Evolutionary conservation across 306 rosid genomes (phyloP).

Genomic region (Sicyos baderoa): DNA sequence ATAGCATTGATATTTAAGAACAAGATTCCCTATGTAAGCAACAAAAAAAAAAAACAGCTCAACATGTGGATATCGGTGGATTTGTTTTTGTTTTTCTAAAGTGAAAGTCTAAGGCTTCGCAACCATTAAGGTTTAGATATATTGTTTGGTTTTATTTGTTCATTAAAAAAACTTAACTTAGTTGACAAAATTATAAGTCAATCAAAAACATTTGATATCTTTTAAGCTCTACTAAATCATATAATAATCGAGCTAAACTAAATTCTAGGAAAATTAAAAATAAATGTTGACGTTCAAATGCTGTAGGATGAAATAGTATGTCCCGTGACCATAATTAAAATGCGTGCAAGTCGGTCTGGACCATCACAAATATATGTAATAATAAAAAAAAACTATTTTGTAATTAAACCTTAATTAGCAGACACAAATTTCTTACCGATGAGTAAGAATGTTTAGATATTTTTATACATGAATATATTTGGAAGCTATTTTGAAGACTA

Average conservation of each 20-base stretch:
- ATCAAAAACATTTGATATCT: background rate
- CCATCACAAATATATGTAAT: too few species aligned
- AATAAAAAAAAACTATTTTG: too few species aligned
- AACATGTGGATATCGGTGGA: background rate
- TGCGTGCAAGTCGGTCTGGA: too few species aligned
- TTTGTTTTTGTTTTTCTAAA: background rate
- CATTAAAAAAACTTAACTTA: background rate
- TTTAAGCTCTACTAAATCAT: too few species aligned
- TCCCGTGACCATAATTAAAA: too few species aligned
- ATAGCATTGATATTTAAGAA: background rate
- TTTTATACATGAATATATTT: background rate
- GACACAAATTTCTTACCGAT: background rate
- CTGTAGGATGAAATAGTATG: too few species aligned
- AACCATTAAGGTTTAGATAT: background rate
- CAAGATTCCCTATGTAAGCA: background rate
- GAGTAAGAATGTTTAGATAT: too few species aligned
- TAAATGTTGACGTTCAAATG: too few species aligned
- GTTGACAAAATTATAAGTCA: background rate
- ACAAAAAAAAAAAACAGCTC: background rate
- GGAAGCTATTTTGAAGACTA: background rate
- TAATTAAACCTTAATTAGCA: background rate
- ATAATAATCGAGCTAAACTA: too few species aligned
- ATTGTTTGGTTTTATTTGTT: too few species aligned
- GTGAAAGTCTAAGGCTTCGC: background rate
- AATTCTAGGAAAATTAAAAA: too few species aligned